These are phyloP conservation scores for Saussurea involucrata DNA, from an alignment of 129 eudicot species.

Conservation along the genomic window DNA sequence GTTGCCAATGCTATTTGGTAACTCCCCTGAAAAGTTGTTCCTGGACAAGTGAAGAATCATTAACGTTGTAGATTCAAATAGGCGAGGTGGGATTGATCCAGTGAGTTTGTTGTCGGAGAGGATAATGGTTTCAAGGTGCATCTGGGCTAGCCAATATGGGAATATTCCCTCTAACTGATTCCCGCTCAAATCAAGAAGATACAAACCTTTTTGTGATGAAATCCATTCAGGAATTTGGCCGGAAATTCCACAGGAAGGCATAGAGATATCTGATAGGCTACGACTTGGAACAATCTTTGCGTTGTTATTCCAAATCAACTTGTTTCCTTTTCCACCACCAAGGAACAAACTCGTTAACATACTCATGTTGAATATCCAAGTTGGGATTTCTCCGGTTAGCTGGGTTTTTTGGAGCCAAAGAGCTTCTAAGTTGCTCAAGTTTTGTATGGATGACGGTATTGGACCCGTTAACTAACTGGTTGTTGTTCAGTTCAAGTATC, in stretches of 20 bases:
- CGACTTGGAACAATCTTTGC: slow-evolving; percentile 36
- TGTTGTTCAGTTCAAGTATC: neutral
- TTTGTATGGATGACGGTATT: neutral
- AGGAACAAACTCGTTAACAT: neutral
- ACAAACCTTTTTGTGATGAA: slow-evolving; percentile 29
- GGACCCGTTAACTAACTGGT: neutral
- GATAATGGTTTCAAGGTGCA: slow-evolving; percentile 31
- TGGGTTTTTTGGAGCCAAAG: neutral
- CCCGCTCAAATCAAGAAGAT: slow-evolving; percentile 33
- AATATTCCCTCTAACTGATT: slow-evolving; percentile 32
- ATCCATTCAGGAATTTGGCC: slow-evolving; percentile 5
- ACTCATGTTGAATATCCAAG: neutral
- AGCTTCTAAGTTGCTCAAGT: neutral
- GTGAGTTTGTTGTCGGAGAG: slow-evolving; percentile 28
- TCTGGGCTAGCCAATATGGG: slow-evolving; percentile 42
- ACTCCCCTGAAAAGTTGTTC: slow-evolving; percentile 35
- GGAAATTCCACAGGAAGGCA: slow-evolving; percentile 22
- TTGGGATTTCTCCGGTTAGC: neutral
- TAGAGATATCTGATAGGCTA: slow-evolving; percentile 23
- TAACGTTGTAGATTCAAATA: slow-evolving; percentile 30
- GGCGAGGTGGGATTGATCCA: slow-evolving; percentile 32
- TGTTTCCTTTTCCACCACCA: neutral
- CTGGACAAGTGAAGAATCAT: slow-evolving; percentile 28
- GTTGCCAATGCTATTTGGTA: slow-evolving; percentile 38
- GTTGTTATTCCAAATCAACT: slow-evolving; percentile 38